phyloP scores from a whole-genome alignment of 495 filamentous ascomycete genomes.

The Aspergillus leporis region DNA sequence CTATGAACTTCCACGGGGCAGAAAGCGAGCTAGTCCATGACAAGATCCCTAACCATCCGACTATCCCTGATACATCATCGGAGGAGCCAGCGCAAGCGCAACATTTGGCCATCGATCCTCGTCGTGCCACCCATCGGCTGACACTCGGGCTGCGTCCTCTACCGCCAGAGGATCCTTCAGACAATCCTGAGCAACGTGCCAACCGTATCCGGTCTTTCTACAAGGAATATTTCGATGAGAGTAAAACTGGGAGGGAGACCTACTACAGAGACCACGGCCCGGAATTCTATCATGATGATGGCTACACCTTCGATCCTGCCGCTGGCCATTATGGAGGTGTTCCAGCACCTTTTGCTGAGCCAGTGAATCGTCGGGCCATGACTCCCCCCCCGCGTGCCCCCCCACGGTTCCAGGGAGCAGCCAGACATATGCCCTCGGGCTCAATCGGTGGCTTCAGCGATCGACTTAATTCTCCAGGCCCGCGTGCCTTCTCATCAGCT shows the following conservation, averaged over 20 bases:
- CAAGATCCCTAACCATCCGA: constrained; percentile 6
- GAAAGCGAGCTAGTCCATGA: constrained; percentile 26
- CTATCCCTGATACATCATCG: constrained; percentile 18
- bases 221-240: constrained; percentile 97
- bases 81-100: constrained; percentile 25
- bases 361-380: constrained; percentile 88
- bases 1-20: constrained; percentile 31
- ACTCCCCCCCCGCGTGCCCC: constrained; percentile 85
- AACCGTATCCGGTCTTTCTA: constrained; percentile 98
- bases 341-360: constrained; percentile 71
- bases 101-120: constrained; percentile 33
- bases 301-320: constrained; percentile 69
- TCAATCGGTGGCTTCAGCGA: constrained; percentile 45
- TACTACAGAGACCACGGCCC: constrained; percentile 73
- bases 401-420: constrained; percentile 64
- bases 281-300: constrained; percentile 57
- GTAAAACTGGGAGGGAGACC: constrained; percentile 54
- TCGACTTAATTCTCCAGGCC: constrained; percentile 44
- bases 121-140: constrained; percentile 67
- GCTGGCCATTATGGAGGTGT: constrained; percentile 67
- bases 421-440: constrained; percentile 48
- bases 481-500: constrained; percentile 69
- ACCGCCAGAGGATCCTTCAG: constrained; percentile 80
- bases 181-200: constrained; percentile 89
- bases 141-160: constrained; percentile 92